These are phyloP conservation scores for Fusarium sp. DNA, from an alignment of 2,329 filamentous ascomycete species.

Conservation along the genomic window DNA sequence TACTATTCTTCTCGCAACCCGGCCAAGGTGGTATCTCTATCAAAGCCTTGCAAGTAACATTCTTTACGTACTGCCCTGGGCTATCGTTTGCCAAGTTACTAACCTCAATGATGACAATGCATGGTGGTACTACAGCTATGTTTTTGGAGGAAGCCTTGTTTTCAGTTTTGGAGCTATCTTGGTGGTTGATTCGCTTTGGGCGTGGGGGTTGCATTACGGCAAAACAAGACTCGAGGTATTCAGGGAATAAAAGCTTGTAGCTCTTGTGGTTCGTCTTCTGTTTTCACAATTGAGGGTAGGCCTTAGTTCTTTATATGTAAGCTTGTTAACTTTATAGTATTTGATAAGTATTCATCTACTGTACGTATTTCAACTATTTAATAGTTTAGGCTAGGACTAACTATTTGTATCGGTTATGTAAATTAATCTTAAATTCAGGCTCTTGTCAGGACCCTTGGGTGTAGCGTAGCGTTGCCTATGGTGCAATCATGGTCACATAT, in stretches of 20 bases:
- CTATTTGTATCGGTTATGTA: too few relatives aligned
- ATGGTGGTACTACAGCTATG: constrained; percentile 73
- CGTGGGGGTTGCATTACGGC: constrained; percentile 59
- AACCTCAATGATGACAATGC: constrained; percentile 63
- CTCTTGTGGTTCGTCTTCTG: background rate
- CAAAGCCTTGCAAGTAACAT: constrained; percentile 75
- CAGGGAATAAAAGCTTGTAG: constrained; percentile 17
- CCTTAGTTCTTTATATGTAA: too few relatives aligned
- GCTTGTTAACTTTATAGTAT: too few relatives aligned
- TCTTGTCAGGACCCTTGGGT: too few relatives aligned
- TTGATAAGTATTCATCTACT: too few relatives aligned
- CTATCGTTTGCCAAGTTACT: constrained; percentile 67
- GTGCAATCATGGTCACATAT: constrained; percentile 18
- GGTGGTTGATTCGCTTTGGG: constrained; percentile 63
- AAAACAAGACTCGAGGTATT: constrained; percentile 55
- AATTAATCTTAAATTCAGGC: too few relatives aligned
- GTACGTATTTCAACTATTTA: too few relatives aligned
- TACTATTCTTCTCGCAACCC: constrained; percentile 70
- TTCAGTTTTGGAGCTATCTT: constrained; percentile 72
- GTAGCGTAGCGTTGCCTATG: background rate
- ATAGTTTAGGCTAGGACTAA: too few relatives aligned
- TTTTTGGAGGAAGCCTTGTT: constrained; percentile 75
- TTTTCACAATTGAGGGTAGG: background rate
- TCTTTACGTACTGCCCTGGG: constrained; percentile 76
- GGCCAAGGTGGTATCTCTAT: constrained; percentile 73